phyloP scores from a whole-genome alignment of 83 land plant species.

The Picea engelmannii region DNA sequence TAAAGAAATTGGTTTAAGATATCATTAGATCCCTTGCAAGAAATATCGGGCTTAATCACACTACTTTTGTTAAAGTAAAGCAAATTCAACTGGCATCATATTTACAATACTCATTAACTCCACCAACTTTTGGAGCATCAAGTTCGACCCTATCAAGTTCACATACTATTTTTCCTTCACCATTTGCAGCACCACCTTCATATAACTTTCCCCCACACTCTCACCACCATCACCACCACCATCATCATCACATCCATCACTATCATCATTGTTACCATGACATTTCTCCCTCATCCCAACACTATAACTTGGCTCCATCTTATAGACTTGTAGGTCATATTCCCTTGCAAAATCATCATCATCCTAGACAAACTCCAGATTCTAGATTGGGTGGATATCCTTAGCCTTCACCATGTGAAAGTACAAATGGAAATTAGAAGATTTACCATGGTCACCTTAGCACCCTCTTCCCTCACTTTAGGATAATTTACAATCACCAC shows the following conservation, averaged over 20 bases:
- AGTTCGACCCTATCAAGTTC: conserved; percentile 12
- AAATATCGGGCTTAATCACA: conserved; percentile 75
- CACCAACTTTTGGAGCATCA: conserved; percentile 35
- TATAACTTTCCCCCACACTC: conserved; percentile 40
- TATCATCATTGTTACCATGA: neutral
- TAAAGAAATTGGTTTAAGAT: conserved; percentile 62
- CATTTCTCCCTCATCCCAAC: conserved; percentile 13
- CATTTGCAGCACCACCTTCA: conserved; percentile 6
- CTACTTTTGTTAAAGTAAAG: conserved; percentile 70
- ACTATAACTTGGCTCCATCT: conserved; percentile 1
- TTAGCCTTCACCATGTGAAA: neutral
- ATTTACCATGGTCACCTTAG: too few relatives aligned
- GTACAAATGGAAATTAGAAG: too few relatives aligned
- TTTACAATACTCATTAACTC: conserved; percentile 30
- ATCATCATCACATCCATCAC: conserved; percentile 30
- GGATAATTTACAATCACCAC: too few relatives aligned
- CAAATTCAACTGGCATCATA: conserved; percentile 59
- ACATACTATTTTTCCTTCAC: too few relatives aligned
- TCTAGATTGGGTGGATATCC: conserved; percentile 6
- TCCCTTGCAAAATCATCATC: conserved; percentile 18
- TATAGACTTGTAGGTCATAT: neutral
- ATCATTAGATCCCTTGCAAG: conserved; percentile 41
- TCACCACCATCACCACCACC: conserved; percentile 22
- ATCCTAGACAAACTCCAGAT: conserved; percentile 16
- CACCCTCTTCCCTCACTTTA: too few relatives aligned